These are phyloP conservation scores for Daldinia concentrica DNA, from an alignment of 495 filamentous ascomycete species.

Conservation along the genomic window DNA sequence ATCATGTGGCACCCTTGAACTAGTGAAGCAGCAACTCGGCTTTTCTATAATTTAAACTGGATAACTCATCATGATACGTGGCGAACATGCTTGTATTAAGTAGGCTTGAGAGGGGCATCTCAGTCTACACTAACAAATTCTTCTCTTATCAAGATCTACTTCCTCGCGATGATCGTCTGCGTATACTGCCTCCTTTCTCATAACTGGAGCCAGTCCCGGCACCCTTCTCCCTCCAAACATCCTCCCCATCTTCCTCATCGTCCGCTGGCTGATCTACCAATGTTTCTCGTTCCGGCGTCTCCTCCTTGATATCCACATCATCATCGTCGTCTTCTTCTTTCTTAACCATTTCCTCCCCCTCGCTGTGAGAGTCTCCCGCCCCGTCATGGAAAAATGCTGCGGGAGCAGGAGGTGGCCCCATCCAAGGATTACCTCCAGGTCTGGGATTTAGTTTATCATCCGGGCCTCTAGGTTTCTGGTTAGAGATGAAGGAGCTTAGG, in stretches of 20 bases:
- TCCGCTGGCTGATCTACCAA: conserved; percentile 47
- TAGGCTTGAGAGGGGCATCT: conserved; percentile 1
- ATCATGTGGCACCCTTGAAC: not conserved
- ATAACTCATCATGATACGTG: conserved; percentile 1
- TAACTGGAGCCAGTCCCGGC: conserved; percentile 59
- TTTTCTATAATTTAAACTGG: conserved; percentile 2
- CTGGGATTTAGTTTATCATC: conserved; percentile 46
- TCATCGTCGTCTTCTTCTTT: conserved; percentile 48
- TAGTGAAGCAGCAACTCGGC: not conserved
- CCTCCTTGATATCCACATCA: conserved; percentile 41
- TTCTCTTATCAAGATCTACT: conserved; percentile 14
- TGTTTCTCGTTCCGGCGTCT: conserved; percentile 40
- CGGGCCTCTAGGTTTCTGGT: conserved; percentile 21
- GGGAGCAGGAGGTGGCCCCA: not conserved
- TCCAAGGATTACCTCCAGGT: conserved; percentile 31
- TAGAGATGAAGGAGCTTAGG: conserved; percentile 44
- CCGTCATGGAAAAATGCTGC: conserved; percentile 1
- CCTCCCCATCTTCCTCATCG: conserved; percentile 53
- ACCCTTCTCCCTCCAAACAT: conserved; percentile 53
- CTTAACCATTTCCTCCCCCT: conserved; percentile 33
- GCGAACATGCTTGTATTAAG: conserved; percentile 1
- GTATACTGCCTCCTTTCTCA: conserved; percentile 38
- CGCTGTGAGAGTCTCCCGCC: conserved; percentile 40
- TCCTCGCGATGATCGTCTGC: conserved; percentile 40
- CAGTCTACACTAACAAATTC: not conserved